phyloP scores from a whole-genome alignment of 106 monocot species.

The Acanthochlamys bracteata region DNA sequence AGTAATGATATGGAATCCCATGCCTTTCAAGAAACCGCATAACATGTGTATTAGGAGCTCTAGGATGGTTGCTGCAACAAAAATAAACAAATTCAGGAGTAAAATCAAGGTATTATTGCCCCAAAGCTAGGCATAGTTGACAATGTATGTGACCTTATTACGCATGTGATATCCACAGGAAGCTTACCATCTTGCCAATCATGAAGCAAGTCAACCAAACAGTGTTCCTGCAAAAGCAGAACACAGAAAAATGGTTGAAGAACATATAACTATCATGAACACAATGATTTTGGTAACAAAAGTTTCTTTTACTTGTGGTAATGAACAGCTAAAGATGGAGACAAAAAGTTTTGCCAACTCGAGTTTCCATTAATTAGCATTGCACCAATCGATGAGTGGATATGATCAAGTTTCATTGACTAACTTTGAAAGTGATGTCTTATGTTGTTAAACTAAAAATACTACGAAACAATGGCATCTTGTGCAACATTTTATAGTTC shows the following conservation, averaged over 20 bases:
- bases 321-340: no score
- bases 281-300: no score
- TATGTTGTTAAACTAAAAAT: no score
- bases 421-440: no score
- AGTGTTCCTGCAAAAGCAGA: constrained; percentile 62
- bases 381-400: background rate
- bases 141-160: constrained; percentile 58
- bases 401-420: no score
- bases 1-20: constrained; percentile 79
- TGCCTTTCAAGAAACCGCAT: constrained; percentile 81
- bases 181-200: constrained; percentile 88
- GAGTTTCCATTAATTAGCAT: no score
- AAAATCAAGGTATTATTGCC: background rate
- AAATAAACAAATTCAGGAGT: constrained; percentile 1
- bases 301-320: no score
- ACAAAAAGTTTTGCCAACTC: background rate
- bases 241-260: background rate
- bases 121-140: background rate
- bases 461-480: no score
- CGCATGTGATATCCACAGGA: constrained; percentile 81
- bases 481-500: no score
- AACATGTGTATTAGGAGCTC: constrained; percentile 69
- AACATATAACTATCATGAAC: no score
- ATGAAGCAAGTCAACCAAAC: constrained; percentile 80
- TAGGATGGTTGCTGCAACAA: constrained; percentile 73